Evolutionary conservation across 2,329 filamentous ascomycete species (phyloP).

Genomic region (Botrytis deweyae): DNA sequence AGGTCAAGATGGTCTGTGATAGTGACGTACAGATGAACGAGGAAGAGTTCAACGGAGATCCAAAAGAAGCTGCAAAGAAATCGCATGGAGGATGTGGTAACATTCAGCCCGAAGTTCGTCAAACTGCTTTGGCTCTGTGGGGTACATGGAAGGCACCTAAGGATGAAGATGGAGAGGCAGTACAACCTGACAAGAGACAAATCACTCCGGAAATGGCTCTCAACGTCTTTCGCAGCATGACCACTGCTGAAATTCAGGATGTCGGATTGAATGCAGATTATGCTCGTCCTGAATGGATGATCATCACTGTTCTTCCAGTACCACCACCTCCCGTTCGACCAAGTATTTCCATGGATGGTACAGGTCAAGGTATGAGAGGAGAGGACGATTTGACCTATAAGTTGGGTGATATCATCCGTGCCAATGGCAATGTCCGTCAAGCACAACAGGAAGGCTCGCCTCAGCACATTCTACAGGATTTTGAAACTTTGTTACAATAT

Average conservation of each 20-base stretch:
- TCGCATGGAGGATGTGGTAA: slow-evolving; percentile 91
- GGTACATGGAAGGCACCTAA: slow-evolving; percentile 71
- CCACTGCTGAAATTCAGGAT: slow-evolving; percentile 74
- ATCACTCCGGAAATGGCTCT: slow-evolving; percentile 84
- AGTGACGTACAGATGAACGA: slow-evolving; percentile 69
- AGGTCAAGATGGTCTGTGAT: slow-evolving; percentile 82
- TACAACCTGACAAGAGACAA: slow-evolving; percentile 72
- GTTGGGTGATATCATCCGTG: slow-evolving; percentile 94
- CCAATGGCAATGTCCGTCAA: slow-evolving; percentile 90
- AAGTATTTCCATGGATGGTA: slow-evolving; percentile 96
- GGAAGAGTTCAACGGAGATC: slow-evolving; percentile 63
- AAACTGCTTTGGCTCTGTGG: slow-evolving; percentile 80
- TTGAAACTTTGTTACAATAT: slow-evolving; percentile 89
- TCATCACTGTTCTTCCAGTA: slow-evolving; percentile 90
- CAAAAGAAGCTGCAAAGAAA: slow-evolving; percentile 51
- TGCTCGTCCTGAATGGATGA: slow-evolving; percentile 97
- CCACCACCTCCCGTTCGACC: slow-evolving; percentile 94
- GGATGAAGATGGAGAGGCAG: slow-evolving; percentile 68
- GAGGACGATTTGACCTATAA: slow-evolving; percentile 99
- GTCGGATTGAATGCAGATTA: slow-evolving; percentile 95
- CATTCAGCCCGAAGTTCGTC: slow-evolving; percentile 80
- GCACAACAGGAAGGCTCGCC: slow-evolving; percentile 90
- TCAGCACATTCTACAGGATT: slow-evolving; percentile 86
- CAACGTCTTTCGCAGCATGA: slow-evolving; percentile 82
- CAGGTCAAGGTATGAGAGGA: slow-evolving; percentile 85